Percentiles rank a stretch among this genome's conserved stretches.
phyloP scores from a whole-genome alignment of 345 rosid species.

The Psidium friedrichsthalianum region DNA sequence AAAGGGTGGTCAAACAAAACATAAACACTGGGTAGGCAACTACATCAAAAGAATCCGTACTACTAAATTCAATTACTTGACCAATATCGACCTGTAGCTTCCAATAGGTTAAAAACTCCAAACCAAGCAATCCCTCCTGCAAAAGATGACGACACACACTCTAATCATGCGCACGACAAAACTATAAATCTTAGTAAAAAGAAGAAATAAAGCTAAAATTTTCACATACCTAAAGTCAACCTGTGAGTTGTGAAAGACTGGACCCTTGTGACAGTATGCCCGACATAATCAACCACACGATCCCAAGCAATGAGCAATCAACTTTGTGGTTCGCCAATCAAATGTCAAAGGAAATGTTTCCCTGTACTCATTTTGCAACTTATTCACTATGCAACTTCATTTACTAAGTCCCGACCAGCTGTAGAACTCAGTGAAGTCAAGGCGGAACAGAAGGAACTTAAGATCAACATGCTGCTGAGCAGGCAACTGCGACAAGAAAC shows the following conservation, averaged over 20 bases:
- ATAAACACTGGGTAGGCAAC: not conserved
- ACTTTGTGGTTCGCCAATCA: not conserved
- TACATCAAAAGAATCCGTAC: not conserved
- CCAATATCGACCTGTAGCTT: not conserved
- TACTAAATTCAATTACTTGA: not conserved
- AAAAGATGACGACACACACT: conserved; percentile 4
- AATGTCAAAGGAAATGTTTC: not conserved
- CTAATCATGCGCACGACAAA: not conserved
- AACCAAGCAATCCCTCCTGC: conserved; percentile 2
- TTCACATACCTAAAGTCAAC: conserved; percentile 23
- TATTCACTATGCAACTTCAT: conserved; percentile 5
- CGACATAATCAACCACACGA: not conserved
- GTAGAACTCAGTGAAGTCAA: conserved; percentile 92
- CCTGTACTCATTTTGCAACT: not conserved
- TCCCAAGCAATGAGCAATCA: not conserved
- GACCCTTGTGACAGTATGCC: not conserved
- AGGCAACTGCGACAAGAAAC: conserved; percentile 77
- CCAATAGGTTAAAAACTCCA: not conserved
- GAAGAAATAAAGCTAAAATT: not conserved
- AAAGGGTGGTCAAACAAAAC: not conserved
- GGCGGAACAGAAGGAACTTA: conserved; percentile 90
- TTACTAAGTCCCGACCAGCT: conserved; percentile 39
- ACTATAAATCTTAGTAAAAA: not conserved
- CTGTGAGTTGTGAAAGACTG: not conserved
- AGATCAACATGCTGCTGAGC: conserved; percentile 86